phyloP scores from a whole-genome alignment of 1,284 basidiomycete genomes.

The Tilletiopsis washingtonensis region DNA sequence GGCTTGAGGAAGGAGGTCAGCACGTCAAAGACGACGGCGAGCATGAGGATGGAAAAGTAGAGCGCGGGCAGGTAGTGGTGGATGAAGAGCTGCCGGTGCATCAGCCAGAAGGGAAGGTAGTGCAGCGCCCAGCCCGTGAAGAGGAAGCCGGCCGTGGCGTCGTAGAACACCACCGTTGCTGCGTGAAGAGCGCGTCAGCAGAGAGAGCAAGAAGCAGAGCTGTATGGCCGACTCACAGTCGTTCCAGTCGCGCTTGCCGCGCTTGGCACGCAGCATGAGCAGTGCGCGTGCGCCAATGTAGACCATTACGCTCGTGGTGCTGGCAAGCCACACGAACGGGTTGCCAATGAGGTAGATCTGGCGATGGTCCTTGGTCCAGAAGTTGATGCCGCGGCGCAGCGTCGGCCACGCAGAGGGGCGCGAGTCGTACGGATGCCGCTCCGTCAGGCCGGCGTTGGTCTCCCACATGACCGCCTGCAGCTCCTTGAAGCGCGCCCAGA shows the following conservation, averaged over 20 bases:
- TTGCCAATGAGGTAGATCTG: conserved; percentile 96
- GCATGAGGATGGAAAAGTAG: conserved; percentile 81
- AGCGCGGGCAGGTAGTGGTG: conserved; percentile 88
- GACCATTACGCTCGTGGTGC: conserved; percentile 71
- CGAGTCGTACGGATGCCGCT: conserved; percentile 90
- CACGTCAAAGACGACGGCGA: conserved; percentile 74
- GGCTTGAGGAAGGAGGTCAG: conserved; percentile 70
- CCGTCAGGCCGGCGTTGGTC: conserved; percentile 91
- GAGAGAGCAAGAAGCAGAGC: no score
- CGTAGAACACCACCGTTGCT: conserved; percentile 88
- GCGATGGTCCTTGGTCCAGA: conserved; percentile 66
- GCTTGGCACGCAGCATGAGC: conserved; percentile 77
- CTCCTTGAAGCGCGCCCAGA: conserved; percentile 81
- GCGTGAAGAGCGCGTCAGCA: no score
- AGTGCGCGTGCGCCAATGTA: conserved; percentile 84
- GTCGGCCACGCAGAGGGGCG: conserved; percentile 97
- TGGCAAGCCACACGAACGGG: conserved; percentile 84
- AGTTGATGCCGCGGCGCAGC: conserved; percentile 86
- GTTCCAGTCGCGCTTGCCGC: conserved; percentile 84
- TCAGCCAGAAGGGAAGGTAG: conserved; percentile 92
- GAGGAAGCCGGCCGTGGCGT: conserved; percentile 89
- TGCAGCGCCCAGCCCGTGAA: conserved; percentile 88
- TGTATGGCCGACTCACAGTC: conserved; percentile 82
- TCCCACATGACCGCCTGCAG: conserved; percentile 91
- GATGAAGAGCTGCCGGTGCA: conserved; percentile 60